Percentiles rank a stretch among this genome's conserved stretches.
These are phyloP conservation scores for Pythium dissimile DNA, from an alignment of 352 stramenopile species.

Conservation along the genomic window DNA sequence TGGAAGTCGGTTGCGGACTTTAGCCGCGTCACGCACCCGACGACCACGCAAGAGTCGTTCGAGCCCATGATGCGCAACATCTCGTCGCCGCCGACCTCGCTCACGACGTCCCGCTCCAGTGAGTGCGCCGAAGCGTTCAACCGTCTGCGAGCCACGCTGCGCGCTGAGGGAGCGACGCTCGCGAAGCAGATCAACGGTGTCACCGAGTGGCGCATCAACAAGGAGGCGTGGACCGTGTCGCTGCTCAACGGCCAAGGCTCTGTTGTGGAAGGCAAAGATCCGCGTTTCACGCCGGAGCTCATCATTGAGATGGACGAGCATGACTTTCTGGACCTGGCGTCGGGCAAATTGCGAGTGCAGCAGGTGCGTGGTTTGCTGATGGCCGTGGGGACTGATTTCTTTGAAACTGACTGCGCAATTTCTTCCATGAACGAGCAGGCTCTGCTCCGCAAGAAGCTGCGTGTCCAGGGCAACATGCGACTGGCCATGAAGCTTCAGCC, in stretches of 20 bases:
- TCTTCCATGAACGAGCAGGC: constrained; percentile 16
- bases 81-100: constrained; percentile 39
- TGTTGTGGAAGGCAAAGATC: constrained; percentile 45
- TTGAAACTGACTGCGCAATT: no score
- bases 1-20: constrained; percentile 66
- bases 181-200: constrained; percentile 61
- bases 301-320: constrained; percentile 63
- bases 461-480: constrained; percentile 63
- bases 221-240: constrained; percentile 61
- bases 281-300: constrained; percentile 46
- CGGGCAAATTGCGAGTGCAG: constrained; percentile 53
- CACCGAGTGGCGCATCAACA: constrained; percentile 70
- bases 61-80: constrained; percentile 77
- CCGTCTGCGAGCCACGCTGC: constrained; percentile 41
- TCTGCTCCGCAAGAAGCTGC: constrained; percentile 61
- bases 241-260: constrained; percentile 48
- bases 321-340: constrained; percentile 60
- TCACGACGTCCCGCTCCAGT: constrained; percentile 50
- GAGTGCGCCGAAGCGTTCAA: constrained; percentile 61
- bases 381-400: no score
- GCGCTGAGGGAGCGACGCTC: constrained; percentile 33
- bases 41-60: constrained; percentile 69
- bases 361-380: no score
- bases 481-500: constrained; percentile 72
- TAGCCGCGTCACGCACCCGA: constrained; percentile 59